Percentiles rank a stretch among this genome's conserved stretches.
These are phyloP conservation scores for Penicillium sp. DNA, from an alignment of 2,329 filamentous ascomycete genomes.

Conservation along the genomic window DNA sequence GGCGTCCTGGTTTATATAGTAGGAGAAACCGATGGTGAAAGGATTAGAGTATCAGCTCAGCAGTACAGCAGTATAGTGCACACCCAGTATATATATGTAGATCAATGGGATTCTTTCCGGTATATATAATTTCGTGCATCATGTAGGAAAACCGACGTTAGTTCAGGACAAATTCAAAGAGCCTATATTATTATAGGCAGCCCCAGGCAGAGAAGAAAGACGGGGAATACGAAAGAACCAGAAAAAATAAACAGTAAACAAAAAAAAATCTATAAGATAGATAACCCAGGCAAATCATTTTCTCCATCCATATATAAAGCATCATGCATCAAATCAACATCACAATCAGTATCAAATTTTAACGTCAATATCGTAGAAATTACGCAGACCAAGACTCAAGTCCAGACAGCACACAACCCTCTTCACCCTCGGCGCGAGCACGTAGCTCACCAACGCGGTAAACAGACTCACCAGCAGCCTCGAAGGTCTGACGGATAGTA, in stretches of 20 bases:
- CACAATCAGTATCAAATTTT: conserved; percentile 7
- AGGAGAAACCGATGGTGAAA: background rate
- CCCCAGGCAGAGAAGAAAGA: background rate
- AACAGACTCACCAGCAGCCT: conserved; percentile 71
- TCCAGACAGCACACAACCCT: conserved; percentile 64
- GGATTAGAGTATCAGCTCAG: background rate
- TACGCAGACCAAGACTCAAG: conserved; percentile 50
- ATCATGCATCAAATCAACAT: conserved; percentile 11
- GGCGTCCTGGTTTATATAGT: background rate
- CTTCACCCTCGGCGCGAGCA: conserved; percentile 51
- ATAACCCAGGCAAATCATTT: conserved; percentile 10
- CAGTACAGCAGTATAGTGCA: background rate
- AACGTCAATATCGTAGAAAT: conserved; percentile 6
- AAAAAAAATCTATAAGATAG: conserved; percentile 9
- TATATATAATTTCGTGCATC: background rate
- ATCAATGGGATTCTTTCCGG: background rate
- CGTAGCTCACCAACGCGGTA: conserved; percentile 73
- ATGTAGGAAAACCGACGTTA: conserved; percentile 18
- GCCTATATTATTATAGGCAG: background rate
- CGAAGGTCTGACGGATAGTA: conserved; percentile 53
- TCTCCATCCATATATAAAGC: conserved; percentile 11
- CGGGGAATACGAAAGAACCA: conserved; percentile 10
- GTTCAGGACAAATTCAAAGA: conserved; percentile 11
- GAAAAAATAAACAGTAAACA: conserved; percentile 7
- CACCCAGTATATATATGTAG: background rate